Percentiles rank a stretch among this genome's conserved stretches.
Conservation (phyloP, 2,329 filamentous ascomycete species). For the Clonostachys rosea region DNA sequence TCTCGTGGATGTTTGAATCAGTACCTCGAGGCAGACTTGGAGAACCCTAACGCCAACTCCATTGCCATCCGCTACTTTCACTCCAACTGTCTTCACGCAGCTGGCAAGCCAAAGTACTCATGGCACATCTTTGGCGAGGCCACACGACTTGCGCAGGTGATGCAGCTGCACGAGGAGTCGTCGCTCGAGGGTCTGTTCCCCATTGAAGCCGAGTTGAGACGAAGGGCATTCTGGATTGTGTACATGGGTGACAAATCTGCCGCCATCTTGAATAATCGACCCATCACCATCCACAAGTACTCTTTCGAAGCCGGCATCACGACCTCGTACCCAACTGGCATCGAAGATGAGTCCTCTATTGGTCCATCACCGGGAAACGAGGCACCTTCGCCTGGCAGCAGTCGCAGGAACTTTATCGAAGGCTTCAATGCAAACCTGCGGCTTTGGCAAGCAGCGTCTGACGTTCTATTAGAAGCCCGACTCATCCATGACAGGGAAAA, state of each 20-base stretch:
- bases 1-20: slow-evolving; percentile 28
- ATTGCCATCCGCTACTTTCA: slow-evolving; percentile 38
- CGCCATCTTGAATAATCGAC: slow-evolving; percentile 29
- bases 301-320: slow-evolving; percentile 39
- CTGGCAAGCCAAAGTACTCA: slow-evolving; percentile 33
- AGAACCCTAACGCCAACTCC: slow-evolving; percentile 33
- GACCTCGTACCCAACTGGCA: slow-evolving; percentile 22
- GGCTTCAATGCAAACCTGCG: slow-evolving; percentile 36
- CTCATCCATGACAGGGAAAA: slow-evolving; percentile 18
- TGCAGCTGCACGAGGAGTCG: slow-evolving; percentile 33
- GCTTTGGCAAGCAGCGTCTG: slow-evolving; percentile 32
- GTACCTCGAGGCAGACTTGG: slow-evolving; percentile 33
- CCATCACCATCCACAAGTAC: slow-evolving; percentile 36
- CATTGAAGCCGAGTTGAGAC: slow-evolving; percentile 29
- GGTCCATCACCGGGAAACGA: slow-evolving; percentile 8
- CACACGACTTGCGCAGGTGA: slow-evolving; percentile 31
- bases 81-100: slow-evolving; percentile 36
- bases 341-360: slow-evolving; percentile 14
- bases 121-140: slow-evolving; percentile 41
- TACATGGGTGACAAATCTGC: slow-evolving; percentile 34
- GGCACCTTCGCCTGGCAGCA: slow-evolving; percentile 5
- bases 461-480: slow-evolving; percentile 28
- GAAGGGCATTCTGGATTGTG: slow-evolving; percentile 30
- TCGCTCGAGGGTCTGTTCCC: slow-evolving; percentile 24
- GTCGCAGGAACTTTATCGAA: slow-evolving; percentile 19